Conservation (phyloP, 2,329 filamentous ascomycete genomes). For the Mycosphaerella arachidis region DNA sequence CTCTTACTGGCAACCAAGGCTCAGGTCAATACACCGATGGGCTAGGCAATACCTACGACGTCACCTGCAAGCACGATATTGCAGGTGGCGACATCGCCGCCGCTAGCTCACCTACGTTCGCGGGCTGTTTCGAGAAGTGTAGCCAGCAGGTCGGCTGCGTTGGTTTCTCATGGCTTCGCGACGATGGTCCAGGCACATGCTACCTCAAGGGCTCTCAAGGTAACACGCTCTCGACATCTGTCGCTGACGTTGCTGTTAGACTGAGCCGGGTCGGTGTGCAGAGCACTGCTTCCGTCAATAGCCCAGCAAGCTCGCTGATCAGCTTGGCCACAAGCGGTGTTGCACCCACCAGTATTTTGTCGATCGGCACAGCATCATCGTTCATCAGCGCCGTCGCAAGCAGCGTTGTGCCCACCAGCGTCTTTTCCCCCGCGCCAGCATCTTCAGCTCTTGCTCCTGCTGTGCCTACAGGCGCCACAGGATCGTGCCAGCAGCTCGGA, state of each 20-base stretch:
- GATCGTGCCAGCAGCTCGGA: slow-evolving; percentile 10
- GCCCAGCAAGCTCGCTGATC: not conserved
- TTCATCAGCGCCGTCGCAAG: not conserved
- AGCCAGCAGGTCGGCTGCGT: slow-evolving; percentile 15
- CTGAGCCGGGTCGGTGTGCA: not conserved
- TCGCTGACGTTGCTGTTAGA: slow-evolving; percentile 1
- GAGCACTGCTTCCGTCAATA: not conserved
- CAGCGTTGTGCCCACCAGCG: too few species aligned
- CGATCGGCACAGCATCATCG: not conserved
- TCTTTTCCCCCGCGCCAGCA: too few species aligned
- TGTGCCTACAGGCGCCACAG: slow-evolving; percentile 3
- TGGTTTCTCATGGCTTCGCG: slow-evolving; percentile 18
- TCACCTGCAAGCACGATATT: slow-evolving; percentile 8
- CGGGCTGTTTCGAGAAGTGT: slow-evolving; percentile 13
- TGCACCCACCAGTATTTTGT: not conserved
- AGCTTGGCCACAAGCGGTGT: not conserved
- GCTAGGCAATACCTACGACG: slow-evolving; percentile 3
- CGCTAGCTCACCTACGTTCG: not conserved
- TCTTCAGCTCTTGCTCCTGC: not conserved
- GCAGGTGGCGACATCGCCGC: slow-evolving; percentile 4
- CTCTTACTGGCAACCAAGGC: not conserved
- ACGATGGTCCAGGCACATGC: slow-evolving; percentile 16
- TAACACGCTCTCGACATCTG: slow-evolving; percentile 1
- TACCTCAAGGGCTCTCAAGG: slow-evolving; percentile 14
- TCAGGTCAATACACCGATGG: slow-evolving; percentile 1